These are phyloP conservation scores for Chytriomyces sp. DNA, from an alignment of 192 early-diverging fungal species.

Conservation along the genomic window DNA sequence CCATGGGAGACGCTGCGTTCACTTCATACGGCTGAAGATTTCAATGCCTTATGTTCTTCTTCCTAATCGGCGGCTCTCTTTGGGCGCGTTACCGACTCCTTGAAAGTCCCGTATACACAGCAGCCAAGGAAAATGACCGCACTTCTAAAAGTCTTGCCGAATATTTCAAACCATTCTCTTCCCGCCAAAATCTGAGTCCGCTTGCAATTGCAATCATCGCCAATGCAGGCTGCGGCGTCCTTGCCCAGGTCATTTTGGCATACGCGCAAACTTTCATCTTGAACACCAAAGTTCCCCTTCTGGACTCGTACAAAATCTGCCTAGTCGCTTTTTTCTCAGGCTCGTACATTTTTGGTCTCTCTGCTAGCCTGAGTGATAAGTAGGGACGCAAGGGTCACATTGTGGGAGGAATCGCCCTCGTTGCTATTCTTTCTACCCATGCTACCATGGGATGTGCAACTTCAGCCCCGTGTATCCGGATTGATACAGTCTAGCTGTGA, in stretches of 20 bases:
- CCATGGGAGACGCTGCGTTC: conserved; percentile 14
- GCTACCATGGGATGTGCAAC: conserved; percentile 10
- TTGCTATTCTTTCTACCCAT: conserved; percentile 19
- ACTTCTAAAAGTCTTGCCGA: conserved; percentile 12
- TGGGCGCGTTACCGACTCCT: conserved; percentile 33
- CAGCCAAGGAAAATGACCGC: conserved; percentile 18
- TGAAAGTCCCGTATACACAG: conserved; percentile 25
- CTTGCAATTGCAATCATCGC: conserved; percentile 21
- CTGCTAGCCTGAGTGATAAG: conserved; percentile 29
- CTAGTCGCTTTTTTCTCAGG: conserved; percentile 22
- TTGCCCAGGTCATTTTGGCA: conserved; percentile 2
- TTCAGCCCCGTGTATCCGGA: background rate
- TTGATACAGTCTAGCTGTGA: conserved; percentile 20
- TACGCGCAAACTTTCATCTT: conserved; percentile 27
- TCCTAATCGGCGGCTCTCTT: conserved; percentile 26
- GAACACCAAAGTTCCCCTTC: background rate
- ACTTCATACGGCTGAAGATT: conserved; percentile 37
- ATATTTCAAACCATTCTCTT: conserved; percentile 21
- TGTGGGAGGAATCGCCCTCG: conserved; percentile 21
- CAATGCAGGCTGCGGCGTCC: conserved; percentile 33
- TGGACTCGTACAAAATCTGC: conserved; percentile 11
- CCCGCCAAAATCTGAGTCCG: conserved; percentile 18
- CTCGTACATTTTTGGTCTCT: conserved; percentile 20
- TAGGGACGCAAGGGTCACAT: conserved; percentile 37
- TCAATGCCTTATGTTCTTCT: conserved; percentile 33